Conservation (phyloP, 2,329 filamentous ascomycete genomes). For the Nemania abortiva region DNA sequence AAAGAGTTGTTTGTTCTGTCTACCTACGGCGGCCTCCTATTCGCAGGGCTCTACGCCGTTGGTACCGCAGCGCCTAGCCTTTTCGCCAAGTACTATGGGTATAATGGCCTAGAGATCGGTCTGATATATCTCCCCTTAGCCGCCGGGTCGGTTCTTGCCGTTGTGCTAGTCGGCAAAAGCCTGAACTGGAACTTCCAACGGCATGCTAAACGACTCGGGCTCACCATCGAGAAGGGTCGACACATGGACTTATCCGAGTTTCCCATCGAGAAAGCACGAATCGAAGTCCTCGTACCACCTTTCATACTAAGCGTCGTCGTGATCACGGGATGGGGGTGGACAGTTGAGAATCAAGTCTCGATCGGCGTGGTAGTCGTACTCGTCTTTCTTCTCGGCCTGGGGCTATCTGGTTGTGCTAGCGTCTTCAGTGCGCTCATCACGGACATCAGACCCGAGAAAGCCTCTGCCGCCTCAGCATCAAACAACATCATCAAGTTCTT, state of each 20-base stretch:
- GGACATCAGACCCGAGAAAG: conserved; percentile 69
- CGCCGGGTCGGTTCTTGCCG: conserved; percentile 60
- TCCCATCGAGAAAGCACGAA: conserved; percentile 42
- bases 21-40: conserved; percentile 64
- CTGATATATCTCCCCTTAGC: conserved; percentile 67
- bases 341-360: conserved; percentile 61
- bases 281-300: conserved; percentile 50
- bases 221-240: conserved; percentile 34
- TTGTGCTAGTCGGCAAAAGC: conserved; percentile 66
- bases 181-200: conserved; percentile 46
- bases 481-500: conserved; percentile 73
- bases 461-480: conserved; percentile 70
- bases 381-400: conserved; percentile 66
- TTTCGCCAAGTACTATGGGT: conserved; percentile 62
- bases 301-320: conserved; percentile 65
- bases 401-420: conserved; percentile 69
- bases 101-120: conserved; percentile 62
- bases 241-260: conserved; percentile 39
- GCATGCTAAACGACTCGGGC: conserved; percentile 35
- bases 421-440: conserved; percentile 71
- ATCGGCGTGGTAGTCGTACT: conserved; percentile 67
- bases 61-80: conserved; percentile 64
- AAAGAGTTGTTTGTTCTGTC: conserved; percentile 67
- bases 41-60: conserved; percentile 66
- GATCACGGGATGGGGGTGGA: conserved; percentile 69